Conservation (phyloP, 352 stramenopile species). For the Phytophthora boehmeriae region DNA sequence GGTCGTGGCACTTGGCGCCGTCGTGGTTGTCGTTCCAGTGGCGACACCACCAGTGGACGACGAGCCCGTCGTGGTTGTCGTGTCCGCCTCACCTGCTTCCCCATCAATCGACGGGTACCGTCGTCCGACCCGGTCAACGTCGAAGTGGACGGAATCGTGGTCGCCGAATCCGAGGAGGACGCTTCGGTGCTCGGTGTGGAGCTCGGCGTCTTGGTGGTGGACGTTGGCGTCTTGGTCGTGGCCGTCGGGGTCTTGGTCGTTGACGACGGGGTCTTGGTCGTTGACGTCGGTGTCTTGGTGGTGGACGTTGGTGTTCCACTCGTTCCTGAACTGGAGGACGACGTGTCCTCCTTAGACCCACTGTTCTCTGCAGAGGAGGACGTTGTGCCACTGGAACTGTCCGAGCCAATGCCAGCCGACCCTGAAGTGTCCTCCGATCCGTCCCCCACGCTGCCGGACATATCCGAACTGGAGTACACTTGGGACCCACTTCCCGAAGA, state of each 20-base stretch:
- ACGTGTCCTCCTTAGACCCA: not conserved
- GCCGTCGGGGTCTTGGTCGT: conserved; percentile 25
- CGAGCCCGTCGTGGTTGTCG: conserved; percentile 11
- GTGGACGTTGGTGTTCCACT: conserved; percentile 15
- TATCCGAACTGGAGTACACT: conserved; percentile 4
- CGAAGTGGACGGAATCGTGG: conserved; percentile 23
- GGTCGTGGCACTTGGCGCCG: conserved; percentile 15
- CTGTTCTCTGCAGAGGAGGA: conserved; percentile 1
- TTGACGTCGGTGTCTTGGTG: conserved; percentile 27
- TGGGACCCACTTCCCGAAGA: conserved; percentile 28
- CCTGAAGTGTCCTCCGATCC: conserved; percentile 18
- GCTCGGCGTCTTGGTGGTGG: conserved; percentile 25
- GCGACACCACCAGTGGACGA: conserved; percentile 1
- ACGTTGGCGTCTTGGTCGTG: conserved; percentile 18
- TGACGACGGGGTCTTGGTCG: conserved; percentile 29
- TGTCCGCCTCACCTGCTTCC: conserved; percentile 23
- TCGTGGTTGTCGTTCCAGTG: conserved; percentile 20
- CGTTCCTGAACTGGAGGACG: not conserved
- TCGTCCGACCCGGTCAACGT: conserved; percentile 20
- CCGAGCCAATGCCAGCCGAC: conserved; percentile 16
- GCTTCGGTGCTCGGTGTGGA: conserved; percentile 7
- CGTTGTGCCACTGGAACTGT: conserved; percentile 5
- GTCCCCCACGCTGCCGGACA: conserved; percentile 25
- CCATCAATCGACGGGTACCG: conserved; percentile 20
- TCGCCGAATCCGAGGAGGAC: conserved; percentile 12